phyloP scores from a whole-genome alignment of 2,329 filamentous ascomycete species.

The Aureobasidium sp. region DNA sequence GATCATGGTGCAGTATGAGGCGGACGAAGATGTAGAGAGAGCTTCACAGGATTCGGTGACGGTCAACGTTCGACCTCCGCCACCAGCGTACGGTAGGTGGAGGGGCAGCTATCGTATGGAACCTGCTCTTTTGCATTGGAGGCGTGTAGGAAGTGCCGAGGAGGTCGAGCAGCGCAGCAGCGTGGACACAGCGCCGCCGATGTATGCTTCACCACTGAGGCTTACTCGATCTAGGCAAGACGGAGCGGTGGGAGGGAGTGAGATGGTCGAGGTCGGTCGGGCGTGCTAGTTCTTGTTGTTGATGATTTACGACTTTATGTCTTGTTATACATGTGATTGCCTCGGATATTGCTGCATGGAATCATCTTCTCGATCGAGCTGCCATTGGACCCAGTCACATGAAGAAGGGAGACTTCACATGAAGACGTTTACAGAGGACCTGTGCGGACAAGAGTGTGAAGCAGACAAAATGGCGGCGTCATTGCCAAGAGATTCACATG shows the following conservation, averaged over 20 bases:
- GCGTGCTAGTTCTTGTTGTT: not conserved
- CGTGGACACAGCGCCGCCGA: not conserved
- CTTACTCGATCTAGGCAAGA: not conserved
- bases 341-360: no score
- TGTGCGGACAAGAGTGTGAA: not conserved
- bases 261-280: not conserved
- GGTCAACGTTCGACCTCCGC: not conserved
- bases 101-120: not conserved
- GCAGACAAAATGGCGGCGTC: not conserved
- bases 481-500: conserved; percentile 12
- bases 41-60: not conserved
- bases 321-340: not conserved
- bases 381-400: not conserved
- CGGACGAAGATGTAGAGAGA: not conserved
- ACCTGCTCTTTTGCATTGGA: conserved; percentile 1
- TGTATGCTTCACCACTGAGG: conserved; percentile 2
- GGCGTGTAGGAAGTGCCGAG: not conserved
- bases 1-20: conserved; percentile 6
- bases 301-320: not conserved
- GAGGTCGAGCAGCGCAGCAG: not conserved
- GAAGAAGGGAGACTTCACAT: not conserved
- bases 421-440: not conserved
- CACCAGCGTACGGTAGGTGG: conserved; percentile 5
- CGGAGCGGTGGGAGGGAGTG: not conserved
- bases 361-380: not conserved